Evolutionary conservation across 2,329 filamentous ascomycete species (phyloP), one percentile per base, ranked within the genome.

Genomic region (Aspergillus sp.): DNA sequence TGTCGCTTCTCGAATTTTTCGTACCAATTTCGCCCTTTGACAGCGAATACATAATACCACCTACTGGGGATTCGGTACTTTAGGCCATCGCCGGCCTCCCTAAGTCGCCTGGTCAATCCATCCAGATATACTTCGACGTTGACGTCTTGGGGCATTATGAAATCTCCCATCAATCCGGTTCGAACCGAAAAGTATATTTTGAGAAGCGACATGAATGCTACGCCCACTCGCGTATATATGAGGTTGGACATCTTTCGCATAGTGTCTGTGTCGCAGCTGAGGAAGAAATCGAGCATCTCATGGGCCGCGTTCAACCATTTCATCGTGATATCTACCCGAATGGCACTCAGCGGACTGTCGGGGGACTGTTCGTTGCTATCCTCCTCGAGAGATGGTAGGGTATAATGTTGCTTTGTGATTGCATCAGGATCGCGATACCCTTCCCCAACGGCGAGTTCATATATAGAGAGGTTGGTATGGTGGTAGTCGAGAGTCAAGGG

Each of bases 261-360:
- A 7, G 60, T 57, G 10, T 64, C 59, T 10, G 55, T 58, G 43
- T 61, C 62, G 44, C 62, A 66, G 31, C 45, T 51, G 30, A 65
- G 47, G 19, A 64, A 56, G 2, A 57, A 53, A 39, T 66, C 56
- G 11, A 66, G 54, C 40, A 66, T 40, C 39, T 61, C 56, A 6
- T 65, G 64, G 8, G 62, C 58, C 13, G 62, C 58, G 35, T 62
- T 59, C 61, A 66, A 57, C 63, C 63, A 66, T 52, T 65, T 66
- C 34, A 66, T 53, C 3, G 55, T 65, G 46, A 66, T 55, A 37
- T 66, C 63, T 39, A 66, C 55, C 13, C 63, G 62, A 40, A 62
- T 55, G 3, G 60, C 61, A 38, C 63, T 66, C 19, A 65, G 48
- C 5, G 53, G 53, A 6, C 45, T 36, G 4, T 46, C 42, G 0